Base-by-base conservation (phyloP, 2,329 filamentous ascomycete genomes). In the Pseudocercospora fuligena region DNA sequence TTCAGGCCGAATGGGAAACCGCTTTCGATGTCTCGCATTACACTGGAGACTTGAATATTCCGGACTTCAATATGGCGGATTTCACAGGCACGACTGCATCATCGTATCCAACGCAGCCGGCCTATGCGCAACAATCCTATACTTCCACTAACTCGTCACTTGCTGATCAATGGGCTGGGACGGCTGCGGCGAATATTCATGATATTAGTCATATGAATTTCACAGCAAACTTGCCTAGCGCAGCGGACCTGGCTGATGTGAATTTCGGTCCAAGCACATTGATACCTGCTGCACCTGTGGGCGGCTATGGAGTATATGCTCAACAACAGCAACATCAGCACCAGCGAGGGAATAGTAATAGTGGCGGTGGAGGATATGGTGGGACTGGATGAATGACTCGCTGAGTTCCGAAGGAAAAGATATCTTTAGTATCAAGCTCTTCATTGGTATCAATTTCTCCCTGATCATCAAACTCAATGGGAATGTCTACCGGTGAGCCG, bases 1-100 rank as follows among this genome's bases (percentile, higher is more conserved):
- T 43, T 21, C 65, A 84, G 82, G 81, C 79, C 60, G 82, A 84
- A 72, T 82, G 81, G 75, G 81, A 84, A 62, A 76, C 78, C 64
- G 78, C 82, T 40, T 84, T 84, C 71, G 77, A 78, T 7, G 72
- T 76, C 7, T 74, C 75, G 57, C 66, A 73, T 49, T 78, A 78
- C 66, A 74, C 74, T 36, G 77, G 77, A 60, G 75, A 78, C 53
- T 68, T 77, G 23, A 73, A 77, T 51, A 66, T 78, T 5, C 73
- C 73, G 1, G 71, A 79, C 57, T 79, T 77, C 70, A 73, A 76
- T 66, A 73, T 78, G 66, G 67, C 72, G 16, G 70, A 74, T 27
- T 78, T 76, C 72, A 76, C 71, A 6, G 74, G 74, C 33, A 63
- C 61, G 40, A 66, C 43, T 29, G 51, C 2, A 68, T 51, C 21